Percentiles rank a stretch among this genome's conserved stretches.
phyloP scores from a whole-genome alignment of 2,329 filamentous ascomycete species.

The Hypomyces rosellus region DNA sequence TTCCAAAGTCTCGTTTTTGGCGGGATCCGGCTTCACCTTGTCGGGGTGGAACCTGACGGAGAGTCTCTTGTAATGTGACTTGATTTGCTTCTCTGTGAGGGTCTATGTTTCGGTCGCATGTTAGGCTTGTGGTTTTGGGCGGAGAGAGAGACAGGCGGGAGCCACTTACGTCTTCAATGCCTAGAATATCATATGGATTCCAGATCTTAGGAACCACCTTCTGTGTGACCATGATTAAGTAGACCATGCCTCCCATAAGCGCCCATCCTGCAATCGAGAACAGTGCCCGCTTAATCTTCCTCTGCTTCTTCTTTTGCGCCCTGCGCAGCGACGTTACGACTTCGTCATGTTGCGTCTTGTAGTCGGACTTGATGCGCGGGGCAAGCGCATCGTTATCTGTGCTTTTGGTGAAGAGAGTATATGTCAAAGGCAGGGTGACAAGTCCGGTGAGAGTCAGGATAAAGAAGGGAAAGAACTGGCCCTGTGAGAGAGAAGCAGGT shows the following conservation, averaged over 20 bases:
- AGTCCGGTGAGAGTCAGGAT: constrained; percentile 84
- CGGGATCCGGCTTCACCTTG: constrained; percentile 75
- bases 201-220: constrained; percentile 70
- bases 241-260: constrained; percentile 83
- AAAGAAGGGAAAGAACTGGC: constrained; percentile 99
- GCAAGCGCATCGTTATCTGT: constrained; percentile 73
- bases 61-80: constrained; percentile 80
- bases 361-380: constrained; percentile 74
- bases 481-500: constrained; percentile 39
- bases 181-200: constrained; percentile 95
- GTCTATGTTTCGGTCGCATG: constrained; percentile 43
- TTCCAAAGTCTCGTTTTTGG: constrained; percentile 86
- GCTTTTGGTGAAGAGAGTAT: constrained; percentile 74
- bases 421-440: constrained; percentile 84
- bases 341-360: constrained; percentile 74
- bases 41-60: constrained; percentile 87
- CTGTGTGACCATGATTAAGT: constrained; percentile 77
- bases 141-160: not conserved
- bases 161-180: constrained; percentile 66
- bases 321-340: constrained; percentile 76
- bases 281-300: constrained; percentile 77
- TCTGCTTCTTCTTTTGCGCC: constrained; percentile 83
- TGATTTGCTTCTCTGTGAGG: constrained; percentile 83
- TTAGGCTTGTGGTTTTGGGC: too few species aligned
- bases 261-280: constrained; percentile 73